phyloP scores from a whole-genome alignment of 2,329 filamentous ascomycete species.

The Exophiala bonariae region DNA sequence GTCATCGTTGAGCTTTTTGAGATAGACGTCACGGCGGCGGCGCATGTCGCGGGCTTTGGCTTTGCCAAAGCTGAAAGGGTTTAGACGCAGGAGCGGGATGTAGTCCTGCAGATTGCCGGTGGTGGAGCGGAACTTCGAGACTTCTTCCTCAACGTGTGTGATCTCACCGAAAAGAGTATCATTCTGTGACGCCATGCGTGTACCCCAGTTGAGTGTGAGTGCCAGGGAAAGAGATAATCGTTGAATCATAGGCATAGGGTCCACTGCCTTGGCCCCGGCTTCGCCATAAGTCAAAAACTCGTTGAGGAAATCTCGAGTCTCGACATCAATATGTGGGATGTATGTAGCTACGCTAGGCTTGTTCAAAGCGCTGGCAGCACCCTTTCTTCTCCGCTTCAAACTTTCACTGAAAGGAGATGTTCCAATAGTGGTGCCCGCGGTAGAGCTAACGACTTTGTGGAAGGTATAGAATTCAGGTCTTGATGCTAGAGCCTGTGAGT shows the following conservation, averaged over 20 bases:
- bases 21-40: conserved; percentile 60
- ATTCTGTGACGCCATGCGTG: conserved; percentile 60
- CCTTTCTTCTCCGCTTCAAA: conserved; percentile 64
- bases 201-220: conserved; percentile 67
- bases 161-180: conserved; percentile 63
- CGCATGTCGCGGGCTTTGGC: conserved; percentile 61
- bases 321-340: conserved; percentile 61
- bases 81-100: conserved; percentile 59
- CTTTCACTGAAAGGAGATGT: conserved; percentile 67
- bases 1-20: conserved; percentile 57
- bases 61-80: conserved; percentile 62
- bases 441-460: conserved; percentile 52
- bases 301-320: conserved; percentile 62
- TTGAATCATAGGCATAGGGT: conserved; percentile 69
- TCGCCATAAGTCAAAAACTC: conserved; percentile 61
- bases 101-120: conserved; percentile 64
- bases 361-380: conserved; percentile 65
- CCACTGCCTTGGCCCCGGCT: conserved; percentile 54
- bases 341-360: conserved; percentile 65
- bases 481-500: conserved; percentile 56
- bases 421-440: conserved; percentile 67
- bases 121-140: conserved; percentile 60
- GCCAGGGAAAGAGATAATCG: conserved; percentile 63
- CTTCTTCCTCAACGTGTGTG: conserved; percentile 62
- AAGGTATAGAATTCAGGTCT: conserved; percentile 61